Conservation (phyloP, 148 eudicot species). For the Fagopyrum homotropicum region DNA sequence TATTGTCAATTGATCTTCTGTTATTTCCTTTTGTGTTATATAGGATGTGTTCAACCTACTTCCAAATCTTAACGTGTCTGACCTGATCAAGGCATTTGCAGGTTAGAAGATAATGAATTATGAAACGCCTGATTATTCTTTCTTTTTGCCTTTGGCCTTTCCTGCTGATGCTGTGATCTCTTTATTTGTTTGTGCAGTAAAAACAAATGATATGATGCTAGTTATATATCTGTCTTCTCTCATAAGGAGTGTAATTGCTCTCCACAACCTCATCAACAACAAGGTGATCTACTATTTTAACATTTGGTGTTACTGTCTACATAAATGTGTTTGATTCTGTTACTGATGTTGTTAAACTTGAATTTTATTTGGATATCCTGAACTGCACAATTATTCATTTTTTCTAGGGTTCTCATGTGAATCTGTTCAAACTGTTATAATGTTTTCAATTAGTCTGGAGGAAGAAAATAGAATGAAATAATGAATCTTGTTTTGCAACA, state of each 20-base stretch:
- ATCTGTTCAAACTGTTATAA: background rate
- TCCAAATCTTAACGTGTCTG: slow-evolving; percentile 77
- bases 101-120: slow-evolving; percentile 28
- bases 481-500: background rate
- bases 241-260: slow-evolving; percentile 82
- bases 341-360: background rate
- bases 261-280: slow-evolving; percentile 91
- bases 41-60: slow-evolving; percentile 97
- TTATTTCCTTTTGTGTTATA: slow-evolving; percentile 8
- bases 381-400: background rate
- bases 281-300: slow-evolving; percentile 34
- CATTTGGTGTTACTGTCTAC: background rate
- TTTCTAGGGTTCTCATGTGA: background rate
- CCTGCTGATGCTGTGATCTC: background rate
- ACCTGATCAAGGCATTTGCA: slow-evolving; percentile 81
- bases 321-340: background rate
- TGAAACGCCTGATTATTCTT: background rate
- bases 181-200: slow-evolving; percentile 38
- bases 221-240: slow-evolving; percentile 86
- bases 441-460: too few species aligned
- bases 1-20: background rate
- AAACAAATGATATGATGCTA: slow-evolving; percentile 95
- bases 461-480: too few species aligned
- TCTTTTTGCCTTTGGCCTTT: background rate
- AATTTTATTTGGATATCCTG: background rate